Conservation (phyloP, 148 eudicot species). For the Fagopyrum esculentum region DNA sequence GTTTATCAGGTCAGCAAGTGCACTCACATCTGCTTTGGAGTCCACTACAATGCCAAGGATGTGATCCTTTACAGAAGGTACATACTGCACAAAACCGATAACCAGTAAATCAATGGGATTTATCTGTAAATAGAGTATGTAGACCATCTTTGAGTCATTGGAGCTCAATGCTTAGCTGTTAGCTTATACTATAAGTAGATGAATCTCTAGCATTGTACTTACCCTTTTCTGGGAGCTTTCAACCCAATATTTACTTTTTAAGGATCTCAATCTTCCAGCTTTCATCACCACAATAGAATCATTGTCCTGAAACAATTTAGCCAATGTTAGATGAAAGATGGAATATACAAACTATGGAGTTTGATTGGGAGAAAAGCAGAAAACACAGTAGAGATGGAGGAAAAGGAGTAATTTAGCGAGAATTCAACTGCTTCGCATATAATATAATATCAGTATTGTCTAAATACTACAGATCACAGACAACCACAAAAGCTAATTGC, state of each 20-base stretch:
- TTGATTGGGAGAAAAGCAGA: background rate
- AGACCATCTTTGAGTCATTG: background rate
- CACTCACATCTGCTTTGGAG: conserved; percentile 76
- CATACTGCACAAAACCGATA: conserved; percentile 50
- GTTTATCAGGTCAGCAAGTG: conserved; percentile 6
- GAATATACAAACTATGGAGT: background rate
- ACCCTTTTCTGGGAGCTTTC: conserved; percentile 97
- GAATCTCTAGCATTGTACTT: background rate
- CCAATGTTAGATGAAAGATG: background rate
- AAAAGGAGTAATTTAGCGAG: background rate
- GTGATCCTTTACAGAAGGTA: conserved; percentile 76
- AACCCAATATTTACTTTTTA: conserved; percentile 83
- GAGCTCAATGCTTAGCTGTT: too few species aligned
- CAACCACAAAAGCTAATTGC: background rate
- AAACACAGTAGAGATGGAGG: background rate
- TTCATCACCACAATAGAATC: conserved; percentile 67
- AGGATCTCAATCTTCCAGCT: conserved; percentile 65
- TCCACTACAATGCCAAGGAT: conserved; percentile 90
- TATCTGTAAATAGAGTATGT: background rate
- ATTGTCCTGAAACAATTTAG: conserved; percentile 42
- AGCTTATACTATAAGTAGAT: background rate
- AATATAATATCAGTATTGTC: background rate
- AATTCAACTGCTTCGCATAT: background rate
- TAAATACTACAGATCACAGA: background rate
- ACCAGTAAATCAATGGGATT: background rate